phyloP scores from a whole-genome alignment of 345 rosid genomes.

The Anacardium occidentale region DNA sequence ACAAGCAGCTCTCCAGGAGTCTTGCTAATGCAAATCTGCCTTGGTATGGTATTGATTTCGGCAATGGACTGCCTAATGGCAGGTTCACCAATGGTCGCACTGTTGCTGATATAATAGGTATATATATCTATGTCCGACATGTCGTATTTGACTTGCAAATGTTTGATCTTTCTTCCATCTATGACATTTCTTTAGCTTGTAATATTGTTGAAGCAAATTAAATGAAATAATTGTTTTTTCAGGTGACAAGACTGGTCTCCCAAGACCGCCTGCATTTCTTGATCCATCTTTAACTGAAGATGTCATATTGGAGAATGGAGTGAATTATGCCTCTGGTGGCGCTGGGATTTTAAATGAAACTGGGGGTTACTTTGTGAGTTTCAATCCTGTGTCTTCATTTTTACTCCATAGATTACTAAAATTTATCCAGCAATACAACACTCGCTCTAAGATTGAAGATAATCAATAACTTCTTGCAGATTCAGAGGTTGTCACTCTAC shows the following conservation, averaged over 20 bases:
- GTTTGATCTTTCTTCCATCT: no score
- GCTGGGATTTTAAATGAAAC: slow-evolving; percentile 94
- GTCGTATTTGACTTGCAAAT: no score
- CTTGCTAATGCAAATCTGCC: slow-evolving; percentile 84
- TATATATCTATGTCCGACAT: neutral
- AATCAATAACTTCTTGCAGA: slow-evolving; percentile 38
- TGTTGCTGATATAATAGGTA: slow-evolving; percentile 88
- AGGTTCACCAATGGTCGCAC: slow-evolving; percentile 93
- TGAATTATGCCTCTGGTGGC: slow-evolving; percentile 93
- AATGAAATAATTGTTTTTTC: neutral
- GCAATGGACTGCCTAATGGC: slow-evolving; percentile 87
- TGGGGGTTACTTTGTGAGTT: slow-evolving; percentile 80
- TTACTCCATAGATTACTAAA: neutral
- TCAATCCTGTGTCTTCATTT: neutral
- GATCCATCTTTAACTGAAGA: slow-evolving; percentile 80
- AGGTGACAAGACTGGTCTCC: slow-evolving; percentile 78
- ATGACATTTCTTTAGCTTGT: no score
- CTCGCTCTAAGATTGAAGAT: neutral
- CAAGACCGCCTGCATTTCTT: slow-evolving; percentile 86
- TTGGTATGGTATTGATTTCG: slow-evolving; percentile 85
- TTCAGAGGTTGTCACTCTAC: slow-evolving; percentile 67
- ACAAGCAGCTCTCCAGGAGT: slow-evolving; percentile 59
- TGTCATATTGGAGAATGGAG: slow-evolving; percentile 70
- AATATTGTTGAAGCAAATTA: no score
- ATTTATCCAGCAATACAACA: neutral